These are phyloP conservation scores for Hibiscus trionum DNA, from an alignment of 345 rosid genomes.

Conservation along the genomic window DNA sequence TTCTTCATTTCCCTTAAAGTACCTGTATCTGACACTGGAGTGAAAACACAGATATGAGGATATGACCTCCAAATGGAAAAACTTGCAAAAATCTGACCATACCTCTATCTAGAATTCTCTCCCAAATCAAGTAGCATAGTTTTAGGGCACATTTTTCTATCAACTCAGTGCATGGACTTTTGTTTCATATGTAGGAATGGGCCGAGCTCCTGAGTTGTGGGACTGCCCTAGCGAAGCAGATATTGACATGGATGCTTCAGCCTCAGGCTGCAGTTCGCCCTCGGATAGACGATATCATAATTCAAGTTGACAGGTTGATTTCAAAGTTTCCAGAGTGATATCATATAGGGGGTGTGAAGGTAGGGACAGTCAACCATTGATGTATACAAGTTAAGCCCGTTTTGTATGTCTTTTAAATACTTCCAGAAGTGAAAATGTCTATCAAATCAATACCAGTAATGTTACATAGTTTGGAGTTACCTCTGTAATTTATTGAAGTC, in stretches of 20 bases:
- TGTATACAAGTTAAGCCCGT: no score
- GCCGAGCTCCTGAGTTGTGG: slow-evolving; percentile 35
- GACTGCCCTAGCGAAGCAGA: no score
- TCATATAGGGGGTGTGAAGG: background rate
- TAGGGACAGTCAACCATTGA: no score
- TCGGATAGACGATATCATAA: slow-evolving; percentile 68
- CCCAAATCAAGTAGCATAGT: background rate
- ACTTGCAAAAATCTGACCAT: background rate
- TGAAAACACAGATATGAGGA: background rate
- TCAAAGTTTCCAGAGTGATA: slow-evolving; percentile 55
- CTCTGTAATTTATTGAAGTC: no score
- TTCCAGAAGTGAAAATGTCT: no score
- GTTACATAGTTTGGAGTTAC: no score
- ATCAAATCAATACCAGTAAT: no score
- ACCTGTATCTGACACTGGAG: background rate
- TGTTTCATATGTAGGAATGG: slow-evolving; percentile 32
- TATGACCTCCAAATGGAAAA: background rate
- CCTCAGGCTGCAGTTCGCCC: slow-evolving; percentile 77
- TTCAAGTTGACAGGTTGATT: slow-evolving; percentile 91
- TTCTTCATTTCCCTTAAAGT: background rate
- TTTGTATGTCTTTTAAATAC: no score
- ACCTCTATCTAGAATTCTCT: background rate
- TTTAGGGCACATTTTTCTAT: no score
- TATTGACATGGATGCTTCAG: slow-evolving; percentile 84
- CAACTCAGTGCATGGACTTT: no score